Conservation (phyloP, 2,329 filamentous ascomycete species). For the Aspergillus pseudotamarii region DNA sequence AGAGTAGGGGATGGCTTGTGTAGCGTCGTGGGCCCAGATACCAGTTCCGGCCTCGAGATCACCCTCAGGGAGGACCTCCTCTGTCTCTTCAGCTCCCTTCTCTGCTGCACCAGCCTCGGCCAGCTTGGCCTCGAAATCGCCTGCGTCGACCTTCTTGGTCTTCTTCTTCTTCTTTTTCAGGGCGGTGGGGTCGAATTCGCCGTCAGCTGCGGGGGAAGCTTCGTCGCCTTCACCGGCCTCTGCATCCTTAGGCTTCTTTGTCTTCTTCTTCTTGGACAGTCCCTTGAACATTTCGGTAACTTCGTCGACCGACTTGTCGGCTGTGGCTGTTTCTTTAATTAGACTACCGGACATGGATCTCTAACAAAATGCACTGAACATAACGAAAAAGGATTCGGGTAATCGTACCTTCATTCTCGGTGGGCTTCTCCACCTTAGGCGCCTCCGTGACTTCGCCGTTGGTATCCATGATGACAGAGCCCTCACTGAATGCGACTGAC, state of each 20-base stretch:
- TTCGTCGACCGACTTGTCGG: constrained; percentile 64
- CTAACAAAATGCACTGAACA: background rate
- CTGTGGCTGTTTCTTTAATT: constrained; percentile 30
- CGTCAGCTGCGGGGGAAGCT: constrained; percentile 54
- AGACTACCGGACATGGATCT: background rate
- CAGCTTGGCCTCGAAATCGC: constrained; percentile 69
- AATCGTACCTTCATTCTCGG: constrained; percentile 30
- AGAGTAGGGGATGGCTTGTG: constrained; percentile 77
- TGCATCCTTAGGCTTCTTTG: constrained; percentile 61
- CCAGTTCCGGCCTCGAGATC: constrained; percentile 87
- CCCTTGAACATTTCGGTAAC: constrained; percentile 69
- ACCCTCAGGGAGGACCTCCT: constrained; percentile 63
- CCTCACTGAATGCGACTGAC: constrained; percentile 90
- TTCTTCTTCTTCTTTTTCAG: constrained; percentile 84
- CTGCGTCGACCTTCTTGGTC: constrained; percentile 59
- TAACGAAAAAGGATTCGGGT: background rate
- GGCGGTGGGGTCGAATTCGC: constrained; percentile 66
- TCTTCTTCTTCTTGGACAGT: constrained; percentile 75
- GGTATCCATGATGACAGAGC: constrained; percentile 82
- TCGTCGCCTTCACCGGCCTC: constrained; percentile 54
- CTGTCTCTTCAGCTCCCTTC: constrained; percentile 61
- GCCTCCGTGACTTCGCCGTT: constrained; percentile 83
- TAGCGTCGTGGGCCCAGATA: constrained; percentile 83
- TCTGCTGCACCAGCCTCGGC: constrained; percentile 62
- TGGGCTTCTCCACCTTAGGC: constrained; percentile 72